phyloP scores from a whole-genome alignment of 805 yeast species.

The Saccharomycopsis guyanensis region DNA sequence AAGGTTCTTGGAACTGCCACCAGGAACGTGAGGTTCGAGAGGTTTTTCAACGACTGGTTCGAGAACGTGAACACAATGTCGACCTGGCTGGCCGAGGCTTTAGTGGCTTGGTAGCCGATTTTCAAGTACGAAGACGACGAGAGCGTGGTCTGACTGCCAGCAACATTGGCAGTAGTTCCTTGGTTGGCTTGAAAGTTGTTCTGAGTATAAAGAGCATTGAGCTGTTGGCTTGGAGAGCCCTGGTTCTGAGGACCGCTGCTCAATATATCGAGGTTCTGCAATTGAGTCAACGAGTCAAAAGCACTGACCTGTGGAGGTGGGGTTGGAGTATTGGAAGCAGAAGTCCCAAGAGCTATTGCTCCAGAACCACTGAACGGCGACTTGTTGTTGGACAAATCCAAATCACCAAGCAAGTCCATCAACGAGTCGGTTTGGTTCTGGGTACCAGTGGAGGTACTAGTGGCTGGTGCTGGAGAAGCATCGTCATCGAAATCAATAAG shows the following conservation, averaged over 20 bases:
- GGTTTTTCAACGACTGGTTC: constrained; percentile 34
- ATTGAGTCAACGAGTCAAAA: constrained; percentile 15
- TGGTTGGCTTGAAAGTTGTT: constrained; percentile 17
- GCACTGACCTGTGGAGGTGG: constrained; percentile 18
- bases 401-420: constrained; percentile 67
- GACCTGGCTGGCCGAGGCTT: constrained; percentile 27
- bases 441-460: constrained; percentile 22
- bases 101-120: constrained; percentile 39
- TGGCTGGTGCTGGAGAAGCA: constrained; percentile 23
- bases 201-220: constrained; percentile 21
- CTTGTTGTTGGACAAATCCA: constrained; percentile 34
- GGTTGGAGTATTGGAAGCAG: constrained; percentile 25
- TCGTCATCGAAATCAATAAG: constrained; percentile 74
- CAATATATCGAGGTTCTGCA: constrained; percentile 19
- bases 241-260: constrained; percentile 19
- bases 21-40: constrained; percentile 48
- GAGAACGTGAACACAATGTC: constrained; percentile 41
- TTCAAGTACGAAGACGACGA: constrained; percentile 31
- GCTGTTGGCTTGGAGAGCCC: constrained; percentile 20
- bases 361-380: constrained; percentile 37
- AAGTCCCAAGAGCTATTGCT: constrained; percentile 33
- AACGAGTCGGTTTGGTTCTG: constrained; percentile 33
- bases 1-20: constrained; percentile 67
- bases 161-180: constrained; percentile 21
- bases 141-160: constrained; percentile 14